Evolutionary conservation across 257 asterid species (phyloP).

Genomic region (Nicotiana undulata): DNA sequence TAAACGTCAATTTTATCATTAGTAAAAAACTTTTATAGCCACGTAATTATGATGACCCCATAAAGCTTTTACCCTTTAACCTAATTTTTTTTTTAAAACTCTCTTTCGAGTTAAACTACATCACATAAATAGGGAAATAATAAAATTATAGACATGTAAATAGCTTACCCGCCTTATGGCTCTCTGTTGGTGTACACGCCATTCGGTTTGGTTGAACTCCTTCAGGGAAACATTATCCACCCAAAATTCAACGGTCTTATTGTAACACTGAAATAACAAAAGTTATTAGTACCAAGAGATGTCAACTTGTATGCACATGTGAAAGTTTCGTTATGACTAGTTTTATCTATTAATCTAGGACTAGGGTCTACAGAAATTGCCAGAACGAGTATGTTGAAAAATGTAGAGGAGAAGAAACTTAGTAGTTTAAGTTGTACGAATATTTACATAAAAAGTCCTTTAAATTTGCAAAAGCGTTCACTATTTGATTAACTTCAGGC

Average conservation of each 20-base stretch:
- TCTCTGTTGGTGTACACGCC: neutral
- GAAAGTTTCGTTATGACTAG: neutral
- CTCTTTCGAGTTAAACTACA: too few relatives aligned
- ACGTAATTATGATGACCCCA: too few relatives aligned
- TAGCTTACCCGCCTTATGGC: neutral
- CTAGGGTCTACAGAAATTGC: neutral
- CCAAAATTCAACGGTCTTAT: neutral
- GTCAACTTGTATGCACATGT: neutral
- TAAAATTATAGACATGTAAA: neutral
- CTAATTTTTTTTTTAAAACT: too few relatives aligned
- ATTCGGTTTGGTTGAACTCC: conserved; percentile 2
- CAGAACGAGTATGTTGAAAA: neutral
- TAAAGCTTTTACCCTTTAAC: too few relatives aligned
- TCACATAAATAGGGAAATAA: too few relatives aligned
- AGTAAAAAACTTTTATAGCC: too few relatives aligned
- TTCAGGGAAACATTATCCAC: neutral
- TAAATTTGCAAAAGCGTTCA: too few relatives aligned
- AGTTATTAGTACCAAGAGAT: neutral
- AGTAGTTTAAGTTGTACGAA: too few relatives aligned
- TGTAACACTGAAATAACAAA: conserved; percentile 5
- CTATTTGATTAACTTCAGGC: too few relatives aligned
- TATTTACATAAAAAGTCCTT: too few relatives aligned
- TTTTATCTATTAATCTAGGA: neutral
- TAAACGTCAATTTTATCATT: too few relatives aligned
- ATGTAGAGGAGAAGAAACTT: neutral